Conservation (phyloP, 2,329 filamentous ascomycete genomes). For the Sarocladium strictum region DNA sequence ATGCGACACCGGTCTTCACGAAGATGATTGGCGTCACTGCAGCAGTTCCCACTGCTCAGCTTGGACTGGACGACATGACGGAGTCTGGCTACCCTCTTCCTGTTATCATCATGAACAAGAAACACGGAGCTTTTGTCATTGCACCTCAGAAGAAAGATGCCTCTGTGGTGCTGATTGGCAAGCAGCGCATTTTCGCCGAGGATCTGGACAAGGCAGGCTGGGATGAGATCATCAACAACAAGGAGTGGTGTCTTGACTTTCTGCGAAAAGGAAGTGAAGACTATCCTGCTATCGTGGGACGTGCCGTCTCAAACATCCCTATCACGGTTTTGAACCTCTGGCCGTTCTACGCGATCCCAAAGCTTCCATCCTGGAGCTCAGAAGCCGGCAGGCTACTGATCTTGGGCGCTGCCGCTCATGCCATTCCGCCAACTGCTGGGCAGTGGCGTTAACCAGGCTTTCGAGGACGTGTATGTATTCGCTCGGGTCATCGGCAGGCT, state of each 20-base stretch:
- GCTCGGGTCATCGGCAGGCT: constrained; percentile 29
- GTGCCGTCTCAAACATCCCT: constrained; percentile 24
- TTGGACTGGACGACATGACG: constrained; percentile 21
- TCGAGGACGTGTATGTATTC: constrained; percentile 43
- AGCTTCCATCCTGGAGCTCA: constrained; percentile 38
- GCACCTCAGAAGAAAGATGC: constrained; percentile 42
- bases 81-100: constrained; percentile 29
- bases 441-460: constrained; percentile 41
- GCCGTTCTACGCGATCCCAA: constrained; percentile 43
- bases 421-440: constrained; percentile 39
- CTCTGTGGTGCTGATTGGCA: constrained; percentile 42
- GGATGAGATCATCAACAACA: constrained; percentile 33
- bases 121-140: constrained; percentile 42
- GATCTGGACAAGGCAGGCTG: constrained; percentile 35
- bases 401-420: constrained; percentile 42
- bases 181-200: constrained; percentile 29
- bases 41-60: constrained; percentile 28
- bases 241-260: constrained; percentile 27
- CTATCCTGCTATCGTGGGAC: constrained; percentile 29
- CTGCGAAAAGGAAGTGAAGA: constrained; percentile 26
- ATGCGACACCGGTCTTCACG: constrained; percentile 42
- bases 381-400: constrained; percentile 32
- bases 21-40: constrained; percentile 36
- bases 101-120: constrained; percentile 33
- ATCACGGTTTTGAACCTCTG: constrained; percentile 35